Evolutionary conservation across 169 alveolate species (phyloP).

Genomic region (Babesia bigemina): DNA sequence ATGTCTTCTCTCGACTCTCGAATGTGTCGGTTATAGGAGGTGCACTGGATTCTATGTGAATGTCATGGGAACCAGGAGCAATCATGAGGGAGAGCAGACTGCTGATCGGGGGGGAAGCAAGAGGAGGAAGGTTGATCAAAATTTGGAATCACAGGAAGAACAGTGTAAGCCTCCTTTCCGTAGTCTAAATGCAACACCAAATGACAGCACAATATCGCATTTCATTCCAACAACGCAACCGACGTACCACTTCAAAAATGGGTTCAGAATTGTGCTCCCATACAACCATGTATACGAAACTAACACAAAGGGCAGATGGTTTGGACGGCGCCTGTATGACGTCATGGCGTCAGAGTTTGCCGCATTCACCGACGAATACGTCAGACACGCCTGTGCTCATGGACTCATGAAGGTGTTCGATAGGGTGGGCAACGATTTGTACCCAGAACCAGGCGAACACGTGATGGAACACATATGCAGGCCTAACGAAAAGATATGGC

Average conservation of each 20-base stretch:
- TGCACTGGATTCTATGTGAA: neutral
- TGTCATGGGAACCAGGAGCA: neutral
- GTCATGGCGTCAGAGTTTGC: constrained; percentile 72
- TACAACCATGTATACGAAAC: constrained; percentile 71
- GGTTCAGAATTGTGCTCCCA: constrained; percentile 75
- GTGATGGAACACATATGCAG: constrained; percentile 64
- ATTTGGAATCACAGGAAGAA: neutral
- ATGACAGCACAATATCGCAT: neutral
- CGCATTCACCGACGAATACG: constrained; percentile 68
- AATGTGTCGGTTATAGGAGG: neutral
- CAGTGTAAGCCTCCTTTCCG: neutral
- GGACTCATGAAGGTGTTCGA: constrained; percentile 69
- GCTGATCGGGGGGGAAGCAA: neutral
- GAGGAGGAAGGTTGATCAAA: neutral
- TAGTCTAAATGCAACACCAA: neutral
- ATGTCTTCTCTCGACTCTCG: too few species aligned
- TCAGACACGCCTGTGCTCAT: constrained; percentile 51
- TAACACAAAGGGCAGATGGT: constrained; percentile 74
- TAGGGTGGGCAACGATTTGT: constrained; percentile 45
- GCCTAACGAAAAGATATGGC: constrained; percentile 72
- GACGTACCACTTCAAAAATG: constrained; percentile 63
- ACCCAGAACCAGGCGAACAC: constrained; percentile 36
- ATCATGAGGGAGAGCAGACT: neutral
- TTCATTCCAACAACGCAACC: neutral
- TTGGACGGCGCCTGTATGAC: constrained; percentile 66